Base-by-base conservation (phyloP, 2,329 filamentous ascomycete genomes). In the Colletotrichum aenigma region DNA sequence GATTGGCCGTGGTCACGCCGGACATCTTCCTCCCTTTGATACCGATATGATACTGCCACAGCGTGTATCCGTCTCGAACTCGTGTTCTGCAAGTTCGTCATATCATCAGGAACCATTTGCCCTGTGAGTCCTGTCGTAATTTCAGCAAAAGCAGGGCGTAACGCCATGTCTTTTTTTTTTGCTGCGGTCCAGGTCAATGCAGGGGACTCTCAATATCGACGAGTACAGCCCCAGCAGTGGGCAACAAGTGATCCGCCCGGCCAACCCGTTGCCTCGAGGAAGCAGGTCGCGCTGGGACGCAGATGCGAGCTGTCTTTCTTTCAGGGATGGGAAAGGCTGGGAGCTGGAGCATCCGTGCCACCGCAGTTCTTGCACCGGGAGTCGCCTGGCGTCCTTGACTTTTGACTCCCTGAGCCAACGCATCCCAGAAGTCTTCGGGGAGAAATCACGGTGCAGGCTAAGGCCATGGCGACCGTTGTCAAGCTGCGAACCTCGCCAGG, bases 341-440 rank as follows among this genome's bases (percentile, higher is more conserved):
- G 24, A 38, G 32, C 65, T 67, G 43, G 65, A 52, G 18, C 60
- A 74, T 70, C 72, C 72, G 72, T 75, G 72, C 72, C 70, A 71
- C 32, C 60, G 60, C 28, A 61, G 72, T 52, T 66, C 67, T 58
- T n/a, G 65, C 34, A 55, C 71, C 60, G 28, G 61, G 67, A 66
- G 43, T 34, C 34, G 70, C 32, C 43, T 52, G 43, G 43, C n/a
- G 43, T n/a, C 43, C 43, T 52, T 52, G 43, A 52, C 43, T 52
- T 43, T 43, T 8, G 52, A 48, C 32, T 28, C 52, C 66, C 52
- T 36, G 52, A 28, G 16, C 21, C 52, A 68, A 36, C n/a, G 58
- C 52, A 38, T 56, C 58, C 15, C 16, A 58, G 24, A 43, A 34
- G 24, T 16, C 55, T 21, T 62, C 65, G 21, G n/a, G 10, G n/a